Evolutionary conservation across 768 basidiomycete species (phyloP).

Genomic region (Cubamyces sp.): DNA sequence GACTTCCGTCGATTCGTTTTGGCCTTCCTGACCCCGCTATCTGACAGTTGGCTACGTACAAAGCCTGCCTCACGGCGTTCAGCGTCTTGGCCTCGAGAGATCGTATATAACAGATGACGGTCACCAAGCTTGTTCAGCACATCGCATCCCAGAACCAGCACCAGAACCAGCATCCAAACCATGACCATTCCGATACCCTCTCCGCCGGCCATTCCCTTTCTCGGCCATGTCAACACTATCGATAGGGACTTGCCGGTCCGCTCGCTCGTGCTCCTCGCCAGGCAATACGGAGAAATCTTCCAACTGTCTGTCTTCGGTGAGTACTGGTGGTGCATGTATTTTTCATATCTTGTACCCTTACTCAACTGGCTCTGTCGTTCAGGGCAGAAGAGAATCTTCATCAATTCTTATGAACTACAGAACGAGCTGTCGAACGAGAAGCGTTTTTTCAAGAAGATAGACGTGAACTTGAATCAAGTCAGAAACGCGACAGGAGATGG

Average conservation of each 20-base stretch:
- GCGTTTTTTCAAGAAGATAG: slow-evolving; percentile 45
- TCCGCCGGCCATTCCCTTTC: slow-evolving; percentile 45
- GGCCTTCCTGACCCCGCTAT: background rate
- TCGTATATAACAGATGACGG: slow-evolving; percentile 1
- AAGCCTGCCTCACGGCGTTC: background rate
- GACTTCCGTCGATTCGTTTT: background rate
- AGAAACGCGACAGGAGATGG: slow-evolving; percentile 45
- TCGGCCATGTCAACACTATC: slow-evolving; percentile 43
- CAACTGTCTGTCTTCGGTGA: slow-evolving; percentile 42
- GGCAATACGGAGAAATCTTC: slow-evolving; percentile 49
- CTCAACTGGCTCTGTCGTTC: background rate
- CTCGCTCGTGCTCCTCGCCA: slow-evolving; percentile 40
- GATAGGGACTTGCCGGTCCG: slow-evolving; percentile 42
- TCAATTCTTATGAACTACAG: slow-evolving; percentile 42
- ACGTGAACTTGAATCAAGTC: slow-evolving; percentile 38
- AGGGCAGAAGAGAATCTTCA: slow-evolving; percentile 36
- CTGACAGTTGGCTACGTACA: background rate
- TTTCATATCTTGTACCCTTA: background rate
- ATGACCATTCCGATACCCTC: slow-evolving; percentile 46
- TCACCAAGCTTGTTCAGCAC: background rate
- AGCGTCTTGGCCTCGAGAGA: slow-evolving; percentile 3
- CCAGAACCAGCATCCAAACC: slow-evolving; percentile 1
- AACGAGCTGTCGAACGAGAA: slow-evolving; percentile 48
- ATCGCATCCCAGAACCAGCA: background rate
- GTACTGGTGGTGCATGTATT: background rate